phyloP scores from a whole-genome alignment of 495 filamentous ascomycete species.

The Aspergillus sclerotioniger region DNA sequence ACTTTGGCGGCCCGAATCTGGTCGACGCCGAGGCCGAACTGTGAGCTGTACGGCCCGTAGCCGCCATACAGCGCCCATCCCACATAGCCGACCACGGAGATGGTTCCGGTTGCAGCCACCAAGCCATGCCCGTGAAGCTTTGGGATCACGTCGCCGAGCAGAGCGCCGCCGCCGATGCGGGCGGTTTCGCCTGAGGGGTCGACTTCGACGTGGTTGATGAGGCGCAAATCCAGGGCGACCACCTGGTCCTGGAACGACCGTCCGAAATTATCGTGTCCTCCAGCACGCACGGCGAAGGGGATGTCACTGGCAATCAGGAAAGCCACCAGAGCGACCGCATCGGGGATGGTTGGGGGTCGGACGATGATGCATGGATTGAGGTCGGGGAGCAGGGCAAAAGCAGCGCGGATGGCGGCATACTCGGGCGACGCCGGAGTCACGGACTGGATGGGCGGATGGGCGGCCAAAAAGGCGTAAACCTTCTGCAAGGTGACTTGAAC shows the following conservation, averaged over 20 bases:
- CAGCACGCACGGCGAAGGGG: no score
- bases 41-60: conserved; percentile 6
- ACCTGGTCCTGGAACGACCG: no score
- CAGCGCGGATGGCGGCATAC: neutral
- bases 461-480: neutral
- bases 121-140: neutral
- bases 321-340: no score
- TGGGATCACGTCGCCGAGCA: neutral
- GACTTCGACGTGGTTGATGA: no score
- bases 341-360: no score
- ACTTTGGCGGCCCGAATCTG: conserved; percentile 5
- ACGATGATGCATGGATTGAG: no score
- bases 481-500: neutral
- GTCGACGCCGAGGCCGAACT: conserved; percentile 3
- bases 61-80: conserved; percentile 11
- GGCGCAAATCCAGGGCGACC: no score
- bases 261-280: no score
- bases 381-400: neutral
- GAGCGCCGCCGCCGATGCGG: no score
- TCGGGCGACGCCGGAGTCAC: neutral
- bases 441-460: neutral
- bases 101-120: neutral
- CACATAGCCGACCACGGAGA: conserved; percentile 2
- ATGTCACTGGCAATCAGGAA: no score
- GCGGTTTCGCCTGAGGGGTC: no score